Percentiles rank a stretch among this genome's conserved stretches.
Conservation (phyloP, 192 early-diverging fungal genomes). For the Paraglomus brasilianum region DNA sequence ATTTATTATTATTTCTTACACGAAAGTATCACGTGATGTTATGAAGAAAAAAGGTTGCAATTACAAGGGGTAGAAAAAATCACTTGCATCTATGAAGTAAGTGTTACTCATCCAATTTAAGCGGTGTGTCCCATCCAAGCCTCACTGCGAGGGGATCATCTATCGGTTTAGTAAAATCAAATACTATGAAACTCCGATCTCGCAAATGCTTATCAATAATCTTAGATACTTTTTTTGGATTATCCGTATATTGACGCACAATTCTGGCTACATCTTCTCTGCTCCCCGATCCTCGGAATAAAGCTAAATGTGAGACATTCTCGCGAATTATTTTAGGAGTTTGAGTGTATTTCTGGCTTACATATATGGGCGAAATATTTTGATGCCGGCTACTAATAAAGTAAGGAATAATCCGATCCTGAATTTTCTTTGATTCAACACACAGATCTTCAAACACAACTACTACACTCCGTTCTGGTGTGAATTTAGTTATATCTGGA, state of each 20-base stretch:
- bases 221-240: slow-evolving; percentile 14
- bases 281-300: neutral
- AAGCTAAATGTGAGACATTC: slow-evolving; percentile 8
- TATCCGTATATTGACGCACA: slow-evolving; percentile 9
- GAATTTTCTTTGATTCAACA: neutral
- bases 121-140: neutral
- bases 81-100: no score
- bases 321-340: slow-evolving; percentile 11
- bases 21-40: no score
- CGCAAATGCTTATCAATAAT: slow-evolving; percentile 16
- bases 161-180: no score
- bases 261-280: slow-evolving; percentile 1
- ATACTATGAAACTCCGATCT: no score
- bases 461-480: neutral
- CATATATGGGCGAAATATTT: slow-evolving; percentile 8
- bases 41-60: no score
- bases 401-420: slow-evolving; percentile 23
- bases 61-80: no score
- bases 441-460: neutral
- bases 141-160: no score
- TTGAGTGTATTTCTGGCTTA: slow-evolving; percentile 19
- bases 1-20: no score
- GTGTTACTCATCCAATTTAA: slow-evolving; percentile 6
- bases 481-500: neutral
- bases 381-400: slow-evolving; percentile 19